Conservation (phyloP, 139 green algal species). For the Chlamydomonas incerta region DNA sequence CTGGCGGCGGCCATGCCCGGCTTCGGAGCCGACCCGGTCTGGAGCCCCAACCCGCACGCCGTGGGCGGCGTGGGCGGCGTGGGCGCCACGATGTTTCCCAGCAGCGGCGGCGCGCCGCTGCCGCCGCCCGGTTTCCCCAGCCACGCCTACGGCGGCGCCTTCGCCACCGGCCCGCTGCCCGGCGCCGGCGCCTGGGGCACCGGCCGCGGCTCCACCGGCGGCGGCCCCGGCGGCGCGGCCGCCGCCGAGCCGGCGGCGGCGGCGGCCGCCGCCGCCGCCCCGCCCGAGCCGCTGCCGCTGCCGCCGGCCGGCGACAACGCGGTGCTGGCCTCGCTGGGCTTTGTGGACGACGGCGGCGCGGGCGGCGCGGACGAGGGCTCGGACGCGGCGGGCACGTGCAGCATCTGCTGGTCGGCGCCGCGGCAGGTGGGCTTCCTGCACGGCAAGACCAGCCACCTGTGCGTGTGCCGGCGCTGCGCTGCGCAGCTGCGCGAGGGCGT, state of each 20-base stretch:
- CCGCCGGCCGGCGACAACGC: slow-evolving; percentile 11
- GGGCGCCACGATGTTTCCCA: not conserved
- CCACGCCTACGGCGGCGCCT: slow-evolving; percentile 35
- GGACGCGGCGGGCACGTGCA: not conserved
- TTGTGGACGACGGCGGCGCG: slow-evolving; percentile 18
- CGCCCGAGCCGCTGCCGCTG: not conserved
- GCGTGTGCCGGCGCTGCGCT: slow-evolving; percentile 45
- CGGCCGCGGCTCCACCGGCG: not conserved
- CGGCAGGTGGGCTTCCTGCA: slow-evolving; percentile 44
- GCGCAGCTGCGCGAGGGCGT: slow-evolving; percentile 37
- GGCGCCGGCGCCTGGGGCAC: not conserved
- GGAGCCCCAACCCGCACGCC: not conserved
- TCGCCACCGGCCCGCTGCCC: slow-evolving; percentile 11
- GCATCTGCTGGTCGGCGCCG: slow-evolving; percentile 41
- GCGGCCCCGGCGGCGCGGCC: too few species aligned
- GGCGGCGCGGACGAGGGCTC: not conserved
- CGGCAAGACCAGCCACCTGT: slow-evolving; percentile 42
- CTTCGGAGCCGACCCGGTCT: slow-evolving; percentile 12
- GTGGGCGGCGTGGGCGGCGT: not conserved
- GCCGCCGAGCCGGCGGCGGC: not conserved
- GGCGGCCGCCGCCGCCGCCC: not conserved
- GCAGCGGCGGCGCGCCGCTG: not conserved
- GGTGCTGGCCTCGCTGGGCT: slow-evolving; percentile 30
- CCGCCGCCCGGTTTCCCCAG: slow-evolving; percentile 30
- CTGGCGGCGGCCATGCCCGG: not conserved